Percentiles rank a stretch among this genome's conserved stretches.
Conservation (phyloP, 352 stramenopile genomes). For the Pythium oligandrum region DNA sequence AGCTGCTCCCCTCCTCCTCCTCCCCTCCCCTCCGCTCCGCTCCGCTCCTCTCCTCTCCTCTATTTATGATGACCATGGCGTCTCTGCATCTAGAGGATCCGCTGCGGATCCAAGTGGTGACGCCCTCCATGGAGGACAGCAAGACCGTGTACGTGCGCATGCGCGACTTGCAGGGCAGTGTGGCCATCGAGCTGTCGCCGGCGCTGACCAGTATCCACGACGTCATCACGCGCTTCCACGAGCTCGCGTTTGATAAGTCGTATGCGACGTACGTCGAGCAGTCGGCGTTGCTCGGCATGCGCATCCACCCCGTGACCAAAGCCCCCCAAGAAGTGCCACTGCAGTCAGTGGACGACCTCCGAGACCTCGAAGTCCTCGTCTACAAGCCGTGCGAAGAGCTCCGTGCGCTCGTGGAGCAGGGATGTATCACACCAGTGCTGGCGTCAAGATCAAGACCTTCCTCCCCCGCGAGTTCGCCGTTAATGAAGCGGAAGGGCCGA, state of each 20-base stretch:
- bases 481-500: constrained; percentile 69
- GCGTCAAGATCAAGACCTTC: constrained; percentile 11
- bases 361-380: constrained; percentile 54
- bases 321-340: constrained; percentile 36
- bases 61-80: constrained; percentile 38
- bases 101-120: constrained; percentile 45
- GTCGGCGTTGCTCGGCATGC: constrained; percentile 39
- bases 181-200: constrained; percentile 48
- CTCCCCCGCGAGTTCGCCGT: constrained; percentile 31
- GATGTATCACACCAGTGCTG: constrained; percentile 61
- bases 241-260: constrained; percentile 64
- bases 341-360: constrained; percentile 33
- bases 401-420: constrained; percentile 59
- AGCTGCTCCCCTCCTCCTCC: no score
- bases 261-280: constrained; percentile 56
- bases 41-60: no score
- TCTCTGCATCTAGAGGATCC: constrained; percentile 19
- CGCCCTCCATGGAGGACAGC: constrained; percentile 7
- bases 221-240: constrained; percentile 65
- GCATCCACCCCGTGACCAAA: constrained; percentile 13
- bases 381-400: constrained; percentile 77
- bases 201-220: constrained; percentile 28
- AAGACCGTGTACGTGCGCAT: constrained; percentile 66
- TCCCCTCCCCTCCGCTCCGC: no score
- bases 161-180: constrained; percentile 57